phyloP scores from a whole-genome alignment of 108 stramenopile genomes.

The Cyclotella baltica region DNA sequence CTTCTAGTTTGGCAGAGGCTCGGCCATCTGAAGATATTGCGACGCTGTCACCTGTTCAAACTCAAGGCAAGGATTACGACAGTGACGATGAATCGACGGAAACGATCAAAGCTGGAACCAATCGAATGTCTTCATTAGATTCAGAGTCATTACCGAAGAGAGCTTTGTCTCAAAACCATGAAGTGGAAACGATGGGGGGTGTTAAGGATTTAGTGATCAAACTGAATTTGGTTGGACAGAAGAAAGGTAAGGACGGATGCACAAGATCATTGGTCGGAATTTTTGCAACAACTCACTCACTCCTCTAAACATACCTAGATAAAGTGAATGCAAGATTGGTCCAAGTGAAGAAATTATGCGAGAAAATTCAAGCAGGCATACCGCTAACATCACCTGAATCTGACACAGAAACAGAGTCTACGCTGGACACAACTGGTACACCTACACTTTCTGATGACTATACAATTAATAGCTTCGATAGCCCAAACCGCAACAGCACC shows the following conservation, averaged over 20 bases:
- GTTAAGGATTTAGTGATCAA: no score
- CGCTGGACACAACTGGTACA: neutral
- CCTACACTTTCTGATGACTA: neutral
- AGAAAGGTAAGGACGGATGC: no score
- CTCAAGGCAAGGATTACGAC: neutral
- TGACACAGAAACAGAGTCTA: slow-evolving; percentile 1
- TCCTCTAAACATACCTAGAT: no score
- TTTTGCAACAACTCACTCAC: no score
- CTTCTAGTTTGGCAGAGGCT: neutral
- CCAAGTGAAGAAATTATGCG: neutral
- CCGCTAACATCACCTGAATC: neutral
- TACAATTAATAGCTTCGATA: neutral
- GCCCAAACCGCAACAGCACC: neutral
- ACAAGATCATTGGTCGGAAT: no score
- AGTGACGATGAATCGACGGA: neutral
- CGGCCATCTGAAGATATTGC: neutral
- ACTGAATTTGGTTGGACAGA: no score
- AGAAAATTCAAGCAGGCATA: neutral
- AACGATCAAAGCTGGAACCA: neutral
- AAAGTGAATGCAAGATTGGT: neutral
- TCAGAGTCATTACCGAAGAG: no score
- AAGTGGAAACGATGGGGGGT: no score
- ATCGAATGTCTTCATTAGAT: neutral
- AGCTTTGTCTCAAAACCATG: no score
- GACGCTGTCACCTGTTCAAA: neutral